These are phyloP conservation scores for Neltuma alba DNA, from an alignment of 306 rosid species.

Conservation along the genomic window DNA sequence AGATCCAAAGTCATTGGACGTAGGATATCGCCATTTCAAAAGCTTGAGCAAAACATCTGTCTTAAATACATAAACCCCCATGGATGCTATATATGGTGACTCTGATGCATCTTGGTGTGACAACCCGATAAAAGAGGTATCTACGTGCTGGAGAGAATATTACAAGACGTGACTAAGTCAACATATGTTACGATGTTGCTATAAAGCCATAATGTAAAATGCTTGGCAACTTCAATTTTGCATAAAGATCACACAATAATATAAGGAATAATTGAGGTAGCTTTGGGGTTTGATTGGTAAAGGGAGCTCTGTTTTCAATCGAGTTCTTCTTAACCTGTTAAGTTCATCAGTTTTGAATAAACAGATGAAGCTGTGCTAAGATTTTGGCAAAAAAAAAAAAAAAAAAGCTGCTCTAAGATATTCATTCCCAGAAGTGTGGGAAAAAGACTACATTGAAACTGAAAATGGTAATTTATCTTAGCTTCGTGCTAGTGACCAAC, in stretches of 20 bases:
- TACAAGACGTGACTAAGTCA: constrained; percentile 11
- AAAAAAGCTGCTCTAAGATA: neutral
- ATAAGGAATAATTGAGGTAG: constrained; percentile 18
- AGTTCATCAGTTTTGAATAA: neutral
- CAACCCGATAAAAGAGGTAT: constrained; percentile 73
- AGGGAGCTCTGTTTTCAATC: constrained; percentile 12
- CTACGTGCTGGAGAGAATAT: constrained; percentile 69
- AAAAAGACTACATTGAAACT: neutral
- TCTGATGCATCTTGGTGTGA: constrained; percentile 59
- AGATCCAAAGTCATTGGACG: constrained; percentile 90
- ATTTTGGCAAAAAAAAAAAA: too few relatives aligned
- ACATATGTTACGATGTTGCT: constrained; percentile 21
- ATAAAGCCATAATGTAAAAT: constrained; percentile 12
- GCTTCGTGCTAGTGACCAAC: constrained; percentile 10
- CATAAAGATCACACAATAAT: neutral
- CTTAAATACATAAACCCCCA: constrained; percentile 92
- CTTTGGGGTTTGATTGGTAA: constrained; percentile 6
- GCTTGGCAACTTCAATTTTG: constrained; percentile 6
- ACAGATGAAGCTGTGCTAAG: neutral
- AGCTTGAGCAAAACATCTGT: constrained; percentile 76
- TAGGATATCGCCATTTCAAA: constrained; percentile 83
- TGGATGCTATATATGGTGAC: constrained; percentile 86
- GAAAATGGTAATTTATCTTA: neutral
- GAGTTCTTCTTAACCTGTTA: constrained; percentile 10
- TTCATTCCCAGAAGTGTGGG: neutral